Evolutionary conservation across 495 filamentous ascomycete species (phyloP).

Genomic region (Podospora sp.): DNA sequence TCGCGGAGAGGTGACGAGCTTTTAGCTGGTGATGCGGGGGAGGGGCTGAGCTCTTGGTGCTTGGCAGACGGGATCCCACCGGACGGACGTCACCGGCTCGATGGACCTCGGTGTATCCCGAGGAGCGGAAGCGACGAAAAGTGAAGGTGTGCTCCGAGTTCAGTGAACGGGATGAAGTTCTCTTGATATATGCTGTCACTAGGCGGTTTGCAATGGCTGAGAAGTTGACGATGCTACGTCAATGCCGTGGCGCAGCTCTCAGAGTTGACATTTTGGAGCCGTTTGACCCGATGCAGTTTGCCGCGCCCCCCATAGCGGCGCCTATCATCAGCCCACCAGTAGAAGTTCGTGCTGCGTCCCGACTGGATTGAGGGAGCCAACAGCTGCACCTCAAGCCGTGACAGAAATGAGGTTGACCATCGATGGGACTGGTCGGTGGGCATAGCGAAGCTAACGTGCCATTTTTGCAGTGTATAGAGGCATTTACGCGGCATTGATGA

Average conservation of each 20-base stretch:
- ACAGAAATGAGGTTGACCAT: too few relatives aligned
- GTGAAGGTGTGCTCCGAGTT: not conserved
- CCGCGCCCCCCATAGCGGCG: not conserved
- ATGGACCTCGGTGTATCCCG: not conserved
- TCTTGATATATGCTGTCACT: constrained; percentile 1
- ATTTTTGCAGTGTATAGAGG: too few relatives aligned
- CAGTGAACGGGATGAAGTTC: not conserved
- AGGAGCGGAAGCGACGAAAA: not conserved
- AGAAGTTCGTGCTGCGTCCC: not conserved
- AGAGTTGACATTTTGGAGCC: not conserved
- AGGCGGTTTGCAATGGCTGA: not conserved
- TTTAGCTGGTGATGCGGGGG: constrained; percentile 15
- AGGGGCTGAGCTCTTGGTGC: constrained; percentile 12
- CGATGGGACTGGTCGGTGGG: too few relatives aligned
- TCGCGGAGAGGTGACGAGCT: not conserved
- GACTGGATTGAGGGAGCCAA: not conserved
- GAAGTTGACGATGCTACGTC: constrained; percentile 11
- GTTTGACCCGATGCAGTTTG: not conserved
- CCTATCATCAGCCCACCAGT: not conserved
- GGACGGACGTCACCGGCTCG: not conserved
- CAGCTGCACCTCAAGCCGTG: too few relatives aligned
- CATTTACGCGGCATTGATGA: too few relatives aligned
- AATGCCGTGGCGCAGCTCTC: constrained; percentile 23
- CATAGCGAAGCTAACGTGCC: too few relatives aligned
- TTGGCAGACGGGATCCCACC: not conserved